These are phyloP conservation scores for Chamaecrista fasciculata DNA, from an alignment of 306 rosid genomes.

Conservation along the genomic window DNA sequence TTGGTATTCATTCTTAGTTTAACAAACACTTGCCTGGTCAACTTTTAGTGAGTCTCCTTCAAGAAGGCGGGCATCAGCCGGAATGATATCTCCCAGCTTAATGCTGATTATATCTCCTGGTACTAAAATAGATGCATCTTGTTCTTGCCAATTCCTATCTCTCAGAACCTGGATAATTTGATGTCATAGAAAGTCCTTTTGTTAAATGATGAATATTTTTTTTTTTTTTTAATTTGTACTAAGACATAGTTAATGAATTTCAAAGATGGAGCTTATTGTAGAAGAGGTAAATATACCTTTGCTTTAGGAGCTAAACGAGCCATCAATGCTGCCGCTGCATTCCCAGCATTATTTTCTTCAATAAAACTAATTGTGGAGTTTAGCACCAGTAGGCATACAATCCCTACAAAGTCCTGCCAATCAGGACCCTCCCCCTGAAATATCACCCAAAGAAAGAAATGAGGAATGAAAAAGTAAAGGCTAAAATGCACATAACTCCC, in stretches of 20 bases:
- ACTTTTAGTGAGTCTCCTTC: constrained; percentile 84
- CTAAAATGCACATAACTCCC: no score
- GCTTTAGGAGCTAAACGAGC: constrained; percentile 85
- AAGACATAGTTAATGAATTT: constrained; percentile 6
- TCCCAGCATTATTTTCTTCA: constrained; percentile 87
- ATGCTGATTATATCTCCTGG: constrained; percentile 89
- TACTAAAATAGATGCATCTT: constrained; percentile 74
- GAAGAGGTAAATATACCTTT: constrained; percentile 43
- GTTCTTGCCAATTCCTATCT: constrained; percentile 85
- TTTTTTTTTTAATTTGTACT: neutral
- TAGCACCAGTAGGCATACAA: constrained; percentile 61
- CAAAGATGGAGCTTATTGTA: neutral
- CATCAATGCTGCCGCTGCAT: constrained; percentile 85
- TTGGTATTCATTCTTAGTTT: constrained; percentile 8
- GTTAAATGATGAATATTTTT: constrained; percentile 3
- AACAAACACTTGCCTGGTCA: constrained; percentile 66
- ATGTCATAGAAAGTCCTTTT: neutral
- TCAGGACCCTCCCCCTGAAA: constrained; percentile 87
- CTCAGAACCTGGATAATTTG: constrained; percentile 64
- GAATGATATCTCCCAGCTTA: constrained; percentile 83
- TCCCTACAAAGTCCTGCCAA: constrained; percentile 92
- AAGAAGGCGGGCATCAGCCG: constrained; percentile 90
- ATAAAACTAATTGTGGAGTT: constrained; percentile 90
- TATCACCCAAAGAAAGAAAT: constrained; percentile 17
- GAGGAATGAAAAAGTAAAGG: constrained; percentile 19